Evolutionary conservation across 371 early-diverging fungal genomes (phyloP), one percentile per base, ranked within the genome.

Genomic region (Syncephalastrum monosporum): DNA sequence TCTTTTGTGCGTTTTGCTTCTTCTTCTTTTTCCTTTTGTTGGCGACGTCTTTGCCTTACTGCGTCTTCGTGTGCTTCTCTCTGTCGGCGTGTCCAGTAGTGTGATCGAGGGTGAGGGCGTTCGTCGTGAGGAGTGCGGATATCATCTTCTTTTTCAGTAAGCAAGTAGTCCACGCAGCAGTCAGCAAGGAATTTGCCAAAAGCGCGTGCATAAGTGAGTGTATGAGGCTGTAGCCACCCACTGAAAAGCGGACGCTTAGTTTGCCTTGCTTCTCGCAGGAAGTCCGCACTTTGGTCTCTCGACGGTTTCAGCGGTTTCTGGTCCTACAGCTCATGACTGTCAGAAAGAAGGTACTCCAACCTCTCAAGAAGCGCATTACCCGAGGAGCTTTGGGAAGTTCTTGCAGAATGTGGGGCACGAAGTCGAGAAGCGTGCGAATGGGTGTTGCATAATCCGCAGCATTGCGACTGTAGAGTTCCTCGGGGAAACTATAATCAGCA

Each of bases 401-500:
- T 14, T 69, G 69, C 8, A 83, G 64, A 58, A 83, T 83, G 52
- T 80, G 81, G 12, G 84, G 84, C 0, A 81, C 69, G 56, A 82
- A 83, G 51, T 77, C 69, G 13, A 83, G 64, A 21, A 83, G 59
- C 4, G 82, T 82, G 5, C 74, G 71, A 56, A 83, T 64, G 16
- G 82, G 82, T 8, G 75, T 66, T 29, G 79, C 72, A 56, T 82
- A 83, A 48, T 79, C 75, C 19, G 72, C 63, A 2, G 72, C 72
- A 47, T 75, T 69, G 12, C 66, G 65, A 53, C 81, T 67, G 47
- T 82, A 83, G 19, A 83, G 61, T 49, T 83, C 84, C 12, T 64
- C 54, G 19, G 84, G 84, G 53, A 82, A 83, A n/a, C 65, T 60
- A 53, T 82, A 82, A 57, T 83, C 84, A 53, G 75, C 68, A 63